Evolutionary conservation across 192 early-diverging fungal genomes (phyloP), one percentile per base, ranked within the genome.

Genomic region (Gaertneriomyces sp.): DNA sequence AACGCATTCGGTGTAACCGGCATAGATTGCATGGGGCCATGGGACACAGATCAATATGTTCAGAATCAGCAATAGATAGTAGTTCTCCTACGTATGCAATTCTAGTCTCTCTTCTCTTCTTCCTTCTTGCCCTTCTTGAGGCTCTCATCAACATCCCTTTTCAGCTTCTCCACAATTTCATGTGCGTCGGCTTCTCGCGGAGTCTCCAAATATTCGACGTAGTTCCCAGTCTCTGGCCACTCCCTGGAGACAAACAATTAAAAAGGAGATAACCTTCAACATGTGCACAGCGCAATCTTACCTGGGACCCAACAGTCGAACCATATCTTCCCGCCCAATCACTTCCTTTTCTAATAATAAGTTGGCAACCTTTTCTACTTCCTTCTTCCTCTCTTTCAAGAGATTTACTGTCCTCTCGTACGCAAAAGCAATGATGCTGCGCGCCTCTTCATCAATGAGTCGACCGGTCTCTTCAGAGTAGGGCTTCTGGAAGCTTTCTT

Each of bases 281-380:
- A 17, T n/a, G 41, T 57, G 33, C 7, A 51, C 14, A 0, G 33
- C 38, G 45, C 6, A 12, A 9, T 4, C 46, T 56, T 42, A 81
- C 78, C 84, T 73, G 38, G 66, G 66, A 17, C 97, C 97, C 57
- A 99, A 74, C 46, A 97, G 63, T 19, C 79, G 74, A 51, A 94
- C 84, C 93, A 99, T 96, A 64, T 99, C 97, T 61, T 98, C 96
- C 46, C 95, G 86, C 38, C 90, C 90, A 59, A 98, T 75, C 40
- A 99, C 95, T 77, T 99, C 97, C 84, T 96, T 97, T 77, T 95
- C 89, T 68, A 99, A 79, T 76, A 99, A 75, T 63, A 91, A 73
- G 66, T 88, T 74, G 0, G 97, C 97, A 0, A 99, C 90, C 80
- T 93, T 93, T 73, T 95, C 91, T 20, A 99, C 92, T 46, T 89